Conservation (phyloP, 768 basidiomycete species). For the Macrolepiota fuliginosa region DNA sequence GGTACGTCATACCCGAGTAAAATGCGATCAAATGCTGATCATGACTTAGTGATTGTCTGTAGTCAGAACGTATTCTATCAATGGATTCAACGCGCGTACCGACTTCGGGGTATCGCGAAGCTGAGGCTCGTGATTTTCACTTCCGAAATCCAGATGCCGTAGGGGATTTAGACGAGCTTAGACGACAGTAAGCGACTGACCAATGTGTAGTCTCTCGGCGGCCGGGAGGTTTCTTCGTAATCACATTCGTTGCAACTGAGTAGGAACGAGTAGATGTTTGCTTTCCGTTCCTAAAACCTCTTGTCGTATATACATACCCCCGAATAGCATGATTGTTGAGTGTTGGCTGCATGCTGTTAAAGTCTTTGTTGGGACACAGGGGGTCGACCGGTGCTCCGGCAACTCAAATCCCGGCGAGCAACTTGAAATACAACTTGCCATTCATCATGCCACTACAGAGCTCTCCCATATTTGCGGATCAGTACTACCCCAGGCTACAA, state of each 20-base stretch:
- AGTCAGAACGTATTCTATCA: not conserved
- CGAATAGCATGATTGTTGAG: not conserved
- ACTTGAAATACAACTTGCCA: not conserved
- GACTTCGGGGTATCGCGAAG: not conserved
- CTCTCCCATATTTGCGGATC: constrained; percentile 10
- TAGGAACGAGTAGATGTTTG: not conserved
- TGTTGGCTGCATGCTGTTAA: not conserved
- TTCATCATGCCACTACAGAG: not conserved
- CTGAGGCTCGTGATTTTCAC: not conserved
- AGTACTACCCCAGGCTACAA: not conserved
- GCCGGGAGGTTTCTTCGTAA: not conserved
- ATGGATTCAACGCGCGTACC: not conserved
- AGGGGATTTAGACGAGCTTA: not conserved
- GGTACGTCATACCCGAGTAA: not conserved
- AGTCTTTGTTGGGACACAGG: not conserved
- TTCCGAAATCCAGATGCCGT: not conserved
- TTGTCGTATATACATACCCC: not conserved
- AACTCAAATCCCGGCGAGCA: not conserved
- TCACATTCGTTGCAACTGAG: not conserved
- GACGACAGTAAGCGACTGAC: not conserved
- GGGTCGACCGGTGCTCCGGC: constrained; percentile 5
- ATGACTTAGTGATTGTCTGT: not conserved
- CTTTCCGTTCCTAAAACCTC: not conserved
- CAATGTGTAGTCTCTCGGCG: not conserved
- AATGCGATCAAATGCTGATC: not conserved